Conservation (phyloP, 257 asterid genomes). For the Prunella vulgaris region DNA sequence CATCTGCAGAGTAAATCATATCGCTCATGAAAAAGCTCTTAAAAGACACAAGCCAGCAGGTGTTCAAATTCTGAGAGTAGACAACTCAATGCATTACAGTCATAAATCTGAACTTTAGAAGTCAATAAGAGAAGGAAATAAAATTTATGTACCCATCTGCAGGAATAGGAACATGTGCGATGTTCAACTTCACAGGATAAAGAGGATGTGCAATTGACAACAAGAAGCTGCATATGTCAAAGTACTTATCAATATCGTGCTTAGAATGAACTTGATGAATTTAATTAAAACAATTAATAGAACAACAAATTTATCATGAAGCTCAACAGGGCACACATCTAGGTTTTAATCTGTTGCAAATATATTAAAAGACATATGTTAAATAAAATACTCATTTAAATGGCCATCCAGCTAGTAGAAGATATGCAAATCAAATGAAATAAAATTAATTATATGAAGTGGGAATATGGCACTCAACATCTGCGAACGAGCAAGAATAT, state of each 20-base stretch:
- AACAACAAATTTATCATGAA: conserved; percentile 2
- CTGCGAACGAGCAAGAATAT: not conserved
- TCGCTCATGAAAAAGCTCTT: not conserved
- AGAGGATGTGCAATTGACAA: conserved; percentile 63
- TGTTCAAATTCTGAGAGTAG: conserved; percentile 10
- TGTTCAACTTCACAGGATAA: conserved; percentile 61
- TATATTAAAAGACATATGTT: not conserved
- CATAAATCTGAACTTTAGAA: conserved; percentile 1
- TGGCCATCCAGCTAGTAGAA: conserved; percentile 1
- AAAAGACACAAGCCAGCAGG: not conserved
- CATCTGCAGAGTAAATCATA: not conserved
- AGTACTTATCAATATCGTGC: conserved; percentile 11
- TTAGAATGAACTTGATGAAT: not conserved
- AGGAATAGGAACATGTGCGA: conserved; percentile 48
- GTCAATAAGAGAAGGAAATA: conserved; percentile 5
- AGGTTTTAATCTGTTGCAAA: conserved; percentile 16
- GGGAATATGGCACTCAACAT: not conserved
- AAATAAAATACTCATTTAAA: not conserved
- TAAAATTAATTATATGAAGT: not conserved
- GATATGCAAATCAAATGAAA: not conserved
- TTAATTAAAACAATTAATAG: not conserved
- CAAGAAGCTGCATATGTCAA: conserved; percentile 70
- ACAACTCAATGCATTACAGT: not conserved
- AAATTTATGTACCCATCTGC: conserved; percentile 72
- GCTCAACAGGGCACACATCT: not conserved